Conservation (phyloP, 139 green algal genomes). For the Raphidocelis subcapitata region DNA sequence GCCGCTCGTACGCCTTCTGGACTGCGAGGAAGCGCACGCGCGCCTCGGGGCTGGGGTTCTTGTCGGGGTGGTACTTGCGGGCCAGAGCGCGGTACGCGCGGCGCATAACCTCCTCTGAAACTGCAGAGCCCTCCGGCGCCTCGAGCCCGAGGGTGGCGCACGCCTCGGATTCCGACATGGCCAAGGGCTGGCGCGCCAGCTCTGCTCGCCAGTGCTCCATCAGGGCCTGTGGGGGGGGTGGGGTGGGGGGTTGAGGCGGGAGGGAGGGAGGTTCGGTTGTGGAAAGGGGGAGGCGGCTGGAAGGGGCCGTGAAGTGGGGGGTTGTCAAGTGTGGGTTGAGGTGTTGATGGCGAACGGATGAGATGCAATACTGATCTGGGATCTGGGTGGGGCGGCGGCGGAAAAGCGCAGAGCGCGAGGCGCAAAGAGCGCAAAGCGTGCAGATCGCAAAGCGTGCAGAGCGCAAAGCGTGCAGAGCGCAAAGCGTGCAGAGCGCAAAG, state of each 20-base stretch:
- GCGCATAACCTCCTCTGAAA: constrained; percentile 80
- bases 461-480: too few relatives aligned
- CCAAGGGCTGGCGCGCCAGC: constrained; percentile 68
- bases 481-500: too few relatives aligned
- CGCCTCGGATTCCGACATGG: constrained; percentile 68
- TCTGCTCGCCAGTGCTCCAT: constrained; percentile 86
- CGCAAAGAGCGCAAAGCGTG: too few relatives aligned
- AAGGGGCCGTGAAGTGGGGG: too few relatives aligned
- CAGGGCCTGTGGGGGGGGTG: constrained; percentile 62
- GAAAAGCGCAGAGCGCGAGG: too few relatives aligned
- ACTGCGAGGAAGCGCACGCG: constrained; percentile 79
- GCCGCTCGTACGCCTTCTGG: constrained; percentile 87
- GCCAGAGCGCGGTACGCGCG: constrained; percentile 74
- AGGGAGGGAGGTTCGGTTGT: background rate
- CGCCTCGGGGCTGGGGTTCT: constrained; percentile 89
- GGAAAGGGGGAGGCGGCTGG: too few relatives aligned
- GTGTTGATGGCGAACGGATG: too few relatives aligned
- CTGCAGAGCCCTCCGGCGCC: constrained; percentile 16
- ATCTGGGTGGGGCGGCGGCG: too few relatives aligned
- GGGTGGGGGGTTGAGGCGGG: background rate
- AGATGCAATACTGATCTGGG: too few relatives aligned
- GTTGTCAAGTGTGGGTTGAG: too few relatives aligned
- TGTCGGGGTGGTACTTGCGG: constrained; percentile 88
- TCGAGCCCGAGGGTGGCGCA: constrained; percentile 63
- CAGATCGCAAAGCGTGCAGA: too few relatives aligned